These are phyloP conservation scores for Raphanus sativus DNA, from an alignment of 345 rosid genomes.

Conservation along the genomic window DNA sequence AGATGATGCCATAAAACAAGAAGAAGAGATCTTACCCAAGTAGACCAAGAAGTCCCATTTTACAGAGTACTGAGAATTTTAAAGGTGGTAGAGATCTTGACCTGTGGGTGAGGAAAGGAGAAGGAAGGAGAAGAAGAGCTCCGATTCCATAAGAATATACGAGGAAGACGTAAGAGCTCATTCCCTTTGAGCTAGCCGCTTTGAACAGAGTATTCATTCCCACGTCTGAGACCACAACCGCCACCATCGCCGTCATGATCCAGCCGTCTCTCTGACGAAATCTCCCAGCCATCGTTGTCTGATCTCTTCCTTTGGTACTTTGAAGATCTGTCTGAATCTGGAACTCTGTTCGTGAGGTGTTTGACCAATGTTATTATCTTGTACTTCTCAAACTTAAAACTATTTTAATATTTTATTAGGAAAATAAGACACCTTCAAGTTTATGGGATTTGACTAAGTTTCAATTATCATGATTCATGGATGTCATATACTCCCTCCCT, in stretches of 20 bases:
- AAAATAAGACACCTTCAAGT: not conserved
- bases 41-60: slow-evolving; percentile 46
- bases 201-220: slow-evolving; percentile 43
- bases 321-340: not conserved
- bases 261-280: slow-evolving; percentile 22
- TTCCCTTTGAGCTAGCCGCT: slow-evolving; percentile 49
- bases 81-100: slow-evolving; percentile 39
- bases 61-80: slow-evolving; percentile 35
- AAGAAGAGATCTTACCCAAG: slow-evolving; percentile 41
- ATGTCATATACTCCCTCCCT: no score
- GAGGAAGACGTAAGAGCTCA: slow-evolving; percentile 46
- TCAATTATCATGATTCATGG: not conserved
- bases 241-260: slow-evolving; percentile 50
- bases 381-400: not conserved
- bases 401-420: not conserved
- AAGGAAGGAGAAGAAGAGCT: slow-evolving; percentile 48
- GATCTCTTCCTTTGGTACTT: not conserved
- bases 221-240: slow-evolving; percentile 31
- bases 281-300: slow-evolving; percentile 16
- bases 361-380: not conserved
- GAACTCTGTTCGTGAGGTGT: not conserved
- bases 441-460: not conserved
- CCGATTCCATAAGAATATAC: slow-evolving; percentile 47
- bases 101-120: slow-evolving; percentile 46
- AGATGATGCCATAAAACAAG: not conserved